Conservation (phyloP, 768 basidiomycete genomes). For the Mrakia frigida region DNA sequence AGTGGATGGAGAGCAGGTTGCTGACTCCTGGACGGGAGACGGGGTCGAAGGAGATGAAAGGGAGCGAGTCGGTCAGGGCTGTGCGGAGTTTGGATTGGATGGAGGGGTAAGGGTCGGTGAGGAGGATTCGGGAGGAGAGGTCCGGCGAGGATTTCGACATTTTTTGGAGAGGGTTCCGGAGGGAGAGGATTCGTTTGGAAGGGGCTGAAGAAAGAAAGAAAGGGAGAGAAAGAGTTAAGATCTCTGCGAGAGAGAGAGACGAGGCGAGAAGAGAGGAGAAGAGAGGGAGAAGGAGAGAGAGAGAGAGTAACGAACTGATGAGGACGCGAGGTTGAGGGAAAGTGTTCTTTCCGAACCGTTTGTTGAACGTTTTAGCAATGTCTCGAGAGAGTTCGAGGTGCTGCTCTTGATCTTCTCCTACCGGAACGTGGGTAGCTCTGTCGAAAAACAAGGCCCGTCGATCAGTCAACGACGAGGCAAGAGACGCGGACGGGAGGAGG, state of each 20-base stretch:
- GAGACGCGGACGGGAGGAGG: background rate
- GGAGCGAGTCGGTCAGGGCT: slow-evolving; percentile 78
- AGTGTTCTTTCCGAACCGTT: slow-evolving; percentile 53
- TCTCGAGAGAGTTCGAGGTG: slow-evolving; percentile 86
- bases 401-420: slow-evolving; percentile 93
- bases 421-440: slow-evolving; percentile 88
- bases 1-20: slow-evolving; percentile 73
- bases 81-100: slow-evolving; percentile 67
- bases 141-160: slow-evolving; percentile 94
- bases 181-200: slow-evolving; percentile 74
- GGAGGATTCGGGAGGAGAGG: slow-evolving; percentile 69
- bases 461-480: background rate
- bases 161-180: slow-evolving; percentile 76
- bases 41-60: slow-evolving; percentile 71
- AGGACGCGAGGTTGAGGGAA: slow-evolving; percentile 61
- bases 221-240: background rate
- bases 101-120: slow-evolving; percentile 64
- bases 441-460: no score
- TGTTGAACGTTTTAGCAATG: slow-evolving; percentile 76
- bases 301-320: slow-evolving; percentile 58
- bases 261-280: background rate
- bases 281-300: background rate
- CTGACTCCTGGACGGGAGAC: slow-evolving; percentile 70
- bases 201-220: slow-evolving; percentile 54
- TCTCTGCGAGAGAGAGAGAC: background rate